phyloP scores from a whole-genome alignment of 495 filamentous ascomycete genomes.

The Letharia columbiana region DNA sequence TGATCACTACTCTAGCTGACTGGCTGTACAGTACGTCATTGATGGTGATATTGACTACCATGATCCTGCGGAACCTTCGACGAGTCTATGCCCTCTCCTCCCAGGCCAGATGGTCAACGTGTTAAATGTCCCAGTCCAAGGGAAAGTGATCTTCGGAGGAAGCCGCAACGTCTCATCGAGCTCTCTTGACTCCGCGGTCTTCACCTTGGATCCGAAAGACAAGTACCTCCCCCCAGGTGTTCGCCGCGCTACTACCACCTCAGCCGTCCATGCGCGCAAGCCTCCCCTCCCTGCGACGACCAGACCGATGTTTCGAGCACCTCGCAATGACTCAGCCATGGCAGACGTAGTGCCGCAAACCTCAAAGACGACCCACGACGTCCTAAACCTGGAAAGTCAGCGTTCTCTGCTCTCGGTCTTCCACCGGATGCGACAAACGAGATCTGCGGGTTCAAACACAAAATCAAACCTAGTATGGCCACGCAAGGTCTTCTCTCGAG shows the following conservation, averaged over 20 bases:
- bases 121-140: conserved; percentile 66
- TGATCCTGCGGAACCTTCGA: conserved; percentile 60
- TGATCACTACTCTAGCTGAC: conserved; percentile 19
- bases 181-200: conserved; percentile 41
- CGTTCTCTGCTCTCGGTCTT: conserved; percentile 22
- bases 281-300: conserved; percentile 3
- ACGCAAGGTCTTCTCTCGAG: conserved; percentile 18
- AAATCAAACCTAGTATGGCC: conserved; percentile 13
- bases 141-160: conserved; percentile 37
- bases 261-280: conserved; percentile 29
- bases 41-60: conserved; percentile 66
- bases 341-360: not conserved
- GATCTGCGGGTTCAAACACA: conserved; percentile 20
- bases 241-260: conserved; percentile 38
- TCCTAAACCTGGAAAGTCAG: conserved; percentile 5
- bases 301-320: conserved; percentile 1
- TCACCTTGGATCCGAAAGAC: conserved; percentile 70
- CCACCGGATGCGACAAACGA: conserved; percentile 20
- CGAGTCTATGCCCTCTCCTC: conserved; percentile 73
- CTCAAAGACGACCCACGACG: not conserved
- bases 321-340: not conserved
- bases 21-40: conserved; percentile 57
- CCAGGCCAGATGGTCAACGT: conserved; percentile 81
- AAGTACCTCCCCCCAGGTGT: conserved; percentile 50
- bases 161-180: conserved; percentile 34